Conservation (phyloP, 225 moss, liverwort and hornwort species). For the Straminergon stramineum region DNA sequence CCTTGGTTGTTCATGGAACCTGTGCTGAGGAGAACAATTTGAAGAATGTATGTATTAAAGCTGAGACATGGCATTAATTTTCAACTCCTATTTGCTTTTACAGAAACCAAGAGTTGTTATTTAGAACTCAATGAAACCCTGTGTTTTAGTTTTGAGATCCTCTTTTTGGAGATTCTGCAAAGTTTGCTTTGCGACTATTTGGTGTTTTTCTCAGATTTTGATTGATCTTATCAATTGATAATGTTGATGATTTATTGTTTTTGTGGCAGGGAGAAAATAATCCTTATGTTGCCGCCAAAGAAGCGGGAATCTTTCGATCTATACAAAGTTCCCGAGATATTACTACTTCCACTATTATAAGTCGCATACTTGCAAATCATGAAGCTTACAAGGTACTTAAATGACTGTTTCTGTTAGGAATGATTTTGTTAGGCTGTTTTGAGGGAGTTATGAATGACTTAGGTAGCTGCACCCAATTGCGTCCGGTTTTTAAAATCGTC, state of each 20-base stretch:
- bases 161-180: background rate
- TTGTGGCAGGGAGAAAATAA: slow-evolving; percentile 55
- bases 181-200: background rate
- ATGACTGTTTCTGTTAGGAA: background rate
- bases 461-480: background rate
- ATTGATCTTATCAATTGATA: background rate
- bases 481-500: background rate
- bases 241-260: background rate
- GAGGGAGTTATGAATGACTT: background rate
- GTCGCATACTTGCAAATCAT: slow-evolving; percentile 74
- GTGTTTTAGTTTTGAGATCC: background rate
- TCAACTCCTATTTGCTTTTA: background rate
- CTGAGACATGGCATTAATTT: background rate
- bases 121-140: background rate
- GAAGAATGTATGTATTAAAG: slow-evolving; percentile 45
- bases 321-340: slow-evolving; percentile 66
- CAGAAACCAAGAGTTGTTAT: background rate
- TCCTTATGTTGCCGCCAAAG: slow-evolving; percentile 66
- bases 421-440: background rate
- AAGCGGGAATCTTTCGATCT: slow-evolving; percentile 39
- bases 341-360: slow-evolving; percentile 85
- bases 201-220: background rate
- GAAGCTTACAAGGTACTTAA: slow-evolving; percentile 83
- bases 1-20: slow-evolving; percentile 78
- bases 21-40: slow-evolving; percentile 70